Base-by-base conservation (phyloP, 2,329 filamentous ascomycete genomes). In the Cladosporium sp. region DNA sequence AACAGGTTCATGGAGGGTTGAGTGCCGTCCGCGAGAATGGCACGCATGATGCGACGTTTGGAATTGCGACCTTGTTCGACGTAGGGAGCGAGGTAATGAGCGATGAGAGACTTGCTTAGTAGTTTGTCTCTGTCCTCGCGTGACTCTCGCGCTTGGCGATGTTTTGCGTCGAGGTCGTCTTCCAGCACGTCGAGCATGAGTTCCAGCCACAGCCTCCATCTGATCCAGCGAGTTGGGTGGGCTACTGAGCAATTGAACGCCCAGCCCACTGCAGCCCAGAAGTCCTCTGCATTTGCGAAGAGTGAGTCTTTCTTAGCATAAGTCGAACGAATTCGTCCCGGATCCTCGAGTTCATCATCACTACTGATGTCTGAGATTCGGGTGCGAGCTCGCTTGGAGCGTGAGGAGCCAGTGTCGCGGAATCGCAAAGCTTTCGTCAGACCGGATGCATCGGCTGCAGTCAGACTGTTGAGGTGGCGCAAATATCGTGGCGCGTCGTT, bases 251-350 rank as follows among this genome's bases (percentile, higher is more conserved):
- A 97, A 70, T 93, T 94, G 72, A 97, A 92, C 0, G 90, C 88
- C 94, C 94, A 97, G 3, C 93, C 94, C 0, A 94, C 82, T 0
- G 90, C 84, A 42, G 86, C 83, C 91, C 94, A 99, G 67, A 97
- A 95, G 69, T 96, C 90, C 61, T 89, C 86, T 0, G 88, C 89
- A n/a, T 84, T 82, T 15, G 76, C 77, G 84, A 89, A 96, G 1
- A 97, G 63, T 30, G 88, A 87, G 43, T 85, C 80, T 14, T 82
- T 77, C 52, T 84, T 82, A 1, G 87, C 86, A 59, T 91, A 78
- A 9, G 80, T 78, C 6, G 84, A 80, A 42, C 79, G 77, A 37
- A 92, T 74, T 9, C 76, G 82, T 0, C 78, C 77, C 2, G 83
- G 80, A 11, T 76, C 73, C 17, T 60, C 60, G 5, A 51, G 54